A percentile compares a stretch with the other conserved stretches of the same genome.
Conservation (phyloP, 768 basidiomycete genomes). For the Astraeus odoratus region DNA sequence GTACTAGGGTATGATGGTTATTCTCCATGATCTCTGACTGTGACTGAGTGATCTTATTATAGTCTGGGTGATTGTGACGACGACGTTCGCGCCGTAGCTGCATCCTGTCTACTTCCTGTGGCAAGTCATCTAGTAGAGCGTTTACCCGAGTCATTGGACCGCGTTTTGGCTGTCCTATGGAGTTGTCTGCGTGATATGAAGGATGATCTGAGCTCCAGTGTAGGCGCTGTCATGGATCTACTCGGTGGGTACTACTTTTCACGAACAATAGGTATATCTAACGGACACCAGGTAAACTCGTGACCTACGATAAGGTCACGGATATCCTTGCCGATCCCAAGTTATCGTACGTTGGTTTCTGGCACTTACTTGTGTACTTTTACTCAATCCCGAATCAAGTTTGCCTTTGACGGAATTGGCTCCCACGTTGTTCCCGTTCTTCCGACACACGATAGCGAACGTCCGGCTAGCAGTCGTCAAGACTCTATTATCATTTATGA, state of each 20-base stretch:
- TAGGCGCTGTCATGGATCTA: slow-evolving; percentile 95
- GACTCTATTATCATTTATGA: slow-evolving; percentile 82
- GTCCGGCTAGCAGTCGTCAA: slow-evolving; percentile 92
- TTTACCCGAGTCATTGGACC: slow-evolving; percentile 62
- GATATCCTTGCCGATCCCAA: slow-evolving; percentile 59
- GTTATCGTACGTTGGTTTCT: slow-evolving; percentile 54
- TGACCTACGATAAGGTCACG: slow-evolving; percentile 74
- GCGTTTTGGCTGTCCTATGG: slow-evolving; percentile 84
- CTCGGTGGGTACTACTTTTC: slow-evolving; percentile 51
- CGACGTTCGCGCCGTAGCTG: slow-evolving; percentile 93
- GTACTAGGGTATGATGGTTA: slow-evolving; percentile 63
- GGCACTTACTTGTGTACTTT: background rate
- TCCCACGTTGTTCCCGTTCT: slow-evolving; percentile 89
- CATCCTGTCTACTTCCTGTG: slow-evolving; percentile 87
- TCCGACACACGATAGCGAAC: slow-evolving; percentile 91
- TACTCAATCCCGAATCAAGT: slow-evolving; percentile 31
- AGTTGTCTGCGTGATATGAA: slow-evolving; percentile 86
- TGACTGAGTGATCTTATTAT: slow-evolving; percentile 10
- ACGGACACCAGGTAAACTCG: slow-evolving; percentile 60
- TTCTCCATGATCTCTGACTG: background rate
- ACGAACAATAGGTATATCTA: slow-evolving; percentile 3
- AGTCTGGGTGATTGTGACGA: slow-evolving; percentile 90
- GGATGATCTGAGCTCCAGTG: slow-evolving; percentile 94
- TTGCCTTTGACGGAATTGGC: slow-evolving; percentile 76
- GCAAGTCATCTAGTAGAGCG: slow-evolving; percentile 71